Percentiles rank a stretch among this genome's conserved stretches.
These are phyloP conservation scores for Thelonectria olida DNA, from an alignment of 2,329 filamentous ascomycete species.

Conservation along the genomic window DNA sequence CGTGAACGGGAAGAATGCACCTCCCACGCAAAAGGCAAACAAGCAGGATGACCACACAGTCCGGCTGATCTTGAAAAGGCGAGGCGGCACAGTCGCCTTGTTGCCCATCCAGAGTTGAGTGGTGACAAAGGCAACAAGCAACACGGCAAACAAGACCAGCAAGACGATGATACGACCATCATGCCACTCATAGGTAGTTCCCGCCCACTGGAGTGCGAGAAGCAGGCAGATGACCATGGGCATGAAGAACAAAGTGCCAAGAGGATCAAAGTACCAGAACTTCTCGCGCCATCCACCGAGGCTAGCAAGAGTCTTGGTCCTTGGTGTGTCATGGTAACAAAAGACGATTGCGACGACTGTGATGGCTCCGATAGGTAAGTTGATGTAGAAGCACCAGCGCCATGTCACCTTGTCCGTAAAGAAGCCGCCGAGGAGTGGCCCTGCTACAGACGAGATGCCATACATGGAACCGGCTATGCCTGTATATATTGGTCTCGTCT, in stretches of 20 bases:
- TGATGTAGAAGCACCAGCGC: too few species aligned
- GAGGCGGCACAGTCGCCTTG: neutral
- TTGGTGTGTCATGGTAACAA: too few species aligned
- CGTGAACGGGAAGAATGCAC: neutral
- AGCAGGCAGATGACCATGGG: slow-evolving; percentile 8
- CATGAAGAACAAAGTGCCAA: slow-evolving; percentile 1
- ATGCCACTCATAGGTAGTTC: neutral
- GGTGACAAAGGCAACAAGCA: neutral
- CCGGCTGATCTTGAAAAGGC: neutral
- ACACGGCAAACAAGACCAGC: neutral
- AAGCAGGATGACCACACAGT: too few species aligned
- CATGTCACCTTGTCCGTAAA: neutral
- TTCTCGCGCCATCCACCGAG: neutral
- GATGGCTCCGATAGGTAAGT: too few species aligned
- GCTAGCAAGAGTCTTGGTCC: too few species aligned
- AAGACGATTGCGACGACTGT: too few species aligned
- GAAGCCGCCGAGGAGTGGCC: neutral
- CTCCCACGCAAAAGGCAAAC: neutral
- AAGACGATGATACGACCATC: neutral
- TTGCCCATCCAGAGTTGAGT: neutral
- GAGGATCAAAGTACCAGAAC: neutral
- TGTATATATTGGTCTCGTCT: neutral
- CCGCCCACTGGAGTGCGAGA: slow-evolving; percentile 11
- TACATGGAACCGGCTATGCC: neutral
- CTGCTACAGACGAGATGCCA: neutral